A percentile compares a stretch with the other conserved stretches of the same genome.
phyloP scores from a whole-genome alignment of 2,329 filamentous ascomycete species.

The Sclerotinia subarctica region DNA sequence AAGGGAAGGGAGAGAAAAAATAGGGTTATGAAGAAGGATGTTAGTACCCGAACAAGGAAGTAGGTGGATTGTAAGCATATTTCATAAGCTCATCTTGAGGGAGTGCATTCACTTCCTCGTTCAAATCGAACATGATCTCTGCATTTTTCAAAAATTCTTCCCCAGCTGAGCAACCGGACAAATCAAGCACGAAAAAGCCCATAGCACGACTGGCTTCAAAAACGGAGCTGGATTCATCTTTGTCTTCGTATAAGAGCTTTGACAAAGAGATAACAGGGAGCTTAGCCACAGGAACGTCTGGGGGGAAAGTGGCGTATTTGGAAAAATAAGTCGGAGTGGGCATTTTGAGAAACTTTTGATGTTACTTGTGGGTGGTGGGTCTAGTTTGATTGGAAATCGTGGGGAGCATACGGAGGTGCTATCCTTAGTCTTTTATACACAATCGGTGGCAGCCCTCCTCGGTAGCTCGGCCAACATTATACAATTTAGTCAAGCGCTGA shows the following conservation, averaged over 20 bases:
- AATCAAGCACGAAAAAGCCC: neutral
- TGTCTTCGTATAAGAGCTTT: neutral
- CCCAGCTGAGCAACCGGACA: neutral
- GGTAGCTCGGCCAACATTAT: neutral
- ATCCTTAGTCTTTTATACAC: neutral
- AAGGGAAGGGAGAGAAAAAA: neutral
- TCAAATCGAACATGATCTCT: neutral
- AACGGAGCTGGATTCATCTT: neutral
- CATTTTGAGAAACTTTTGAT: neutral
- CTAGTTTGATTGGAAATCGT: neutral
- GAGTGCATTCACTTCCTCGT: slow-evolving; percentile 3
- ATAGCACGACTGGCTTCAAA: slow-evolving; percentile 5
- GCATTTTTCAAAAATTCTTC: neutral
- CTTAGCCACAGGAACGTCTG: neutral
- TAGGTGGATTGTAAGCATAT: neutral
- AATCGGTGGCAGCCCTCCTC: neutral
- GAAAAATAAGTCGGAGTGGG: slow-evolving; percentile 2
- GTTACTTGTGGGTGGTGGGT: neutral
- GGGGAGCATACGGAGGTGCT: neutral
- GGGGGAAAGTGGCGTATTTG: neutral
- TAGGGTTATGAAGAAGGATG: neutral
- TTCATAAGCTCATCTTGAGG: neutral
- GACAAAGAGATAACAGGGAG: neutral
- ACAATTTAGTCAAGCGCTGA: neutral
- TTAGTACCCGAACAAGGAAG: neutral